Percentiles rank a stretch among this genome's conserved stretches.
phyloP scores from a whole-genome alignment of 106 monocot species.

The Hemerocallis citrina region DNA sequence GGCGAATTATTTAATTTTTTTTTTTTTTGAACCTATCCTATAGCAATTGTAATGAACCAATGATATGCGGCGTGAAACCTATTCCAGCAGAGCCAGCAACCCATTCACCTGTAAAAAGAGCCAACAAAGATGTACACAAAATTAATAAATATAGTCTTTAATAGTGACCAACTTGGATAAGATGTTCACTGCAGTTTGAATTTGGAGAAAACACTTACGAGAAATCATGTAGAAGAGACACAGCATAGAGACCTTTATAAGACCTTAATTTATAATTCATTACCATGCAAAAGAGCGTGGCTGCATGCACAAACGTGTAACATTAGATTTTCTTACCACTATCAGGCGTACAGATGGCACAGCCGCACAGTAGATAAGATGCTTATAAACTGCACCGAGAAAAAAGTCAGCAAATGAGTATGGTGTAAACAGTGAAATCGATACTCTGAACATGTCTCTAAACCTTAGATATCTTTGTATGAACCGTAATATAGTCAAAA shows the following conservation, averaged over 20 bases:
- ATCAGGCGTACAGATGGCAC: constrained; percentile 82
- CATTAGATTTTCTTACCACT: constrained; percentile 53
- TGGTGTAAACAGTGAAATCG: not conserved
- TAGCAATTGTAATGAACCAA: constrained; percentile 49
- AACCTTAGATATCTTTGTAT: no score
- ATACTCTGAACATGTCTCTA: no score
- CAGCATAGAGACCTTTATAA: no score
- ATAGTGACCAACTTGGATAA: constrained; percentile 47
- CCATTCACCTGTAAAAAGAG: constrained; percentile 57
- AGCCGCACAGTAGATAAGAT: constrained; percentile 51
- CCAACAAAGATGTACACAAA: constrained; percentile 29
- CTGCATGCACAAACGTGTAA: constrained; percentile 80
- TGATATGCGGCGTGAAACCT: constrained; percentile 77
- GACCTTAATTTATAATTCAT: no score
- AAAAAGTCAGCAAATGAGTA: not conserved
- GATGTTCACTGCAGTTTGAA: no score
- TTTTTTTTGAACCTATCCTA: constrained; percentile 93
- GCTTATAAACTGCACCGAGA: constrained; percentile 83
- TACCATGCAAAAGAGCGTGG: no score
- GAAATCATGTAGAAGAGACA: no score
- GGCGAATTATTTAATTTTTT: no score
- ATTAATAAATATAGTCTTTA: no score
- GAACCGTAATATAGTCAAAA: no score
- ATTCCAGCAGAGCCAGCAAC: constrained; percentile 63
- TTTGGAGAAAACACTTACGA: no score